Evolutionary conservation across 2,329 filamentous ascomycete species (phyloP).

Genomic region (Penicillium sp.): DNA sequence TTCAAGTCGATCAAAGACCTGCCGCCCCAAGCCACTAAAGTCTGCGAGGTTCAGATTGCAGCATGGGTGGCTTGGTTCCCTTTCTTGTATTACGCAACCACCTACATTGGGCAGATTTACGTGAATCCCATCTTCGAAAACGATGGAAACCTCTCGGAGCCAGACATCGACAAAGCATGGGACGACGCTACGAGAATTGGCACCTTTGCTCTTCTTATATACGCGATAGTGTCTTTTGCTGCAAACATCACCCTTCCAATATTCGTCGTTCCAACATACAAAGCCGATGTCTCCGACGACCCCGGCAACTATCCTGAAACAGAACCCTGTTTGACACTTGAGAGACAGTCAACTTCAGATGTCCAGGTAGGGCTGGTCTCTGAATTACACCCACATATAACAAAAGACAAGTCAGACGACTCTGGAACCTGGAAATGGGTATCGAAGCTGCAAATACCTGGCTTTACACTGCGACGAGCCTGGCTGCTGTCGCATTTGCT

Average conservation of each 20-base stretch:
- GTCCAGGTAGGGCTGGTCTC: conserved; percentile 37
- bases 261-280: conserved; percentile 81
- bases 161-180: conserved; percentile 79
- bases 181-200: conserved; percentile 85
- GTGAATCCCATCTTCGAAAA: conserved; percentile 78
- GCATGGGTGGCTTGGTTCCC: conserved; percentile 97
- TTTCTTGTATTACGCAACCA: conserved; percentile 92
- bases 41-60: conserved; percentile 82
- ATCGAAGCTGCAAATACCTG: conserved; percentile 72
- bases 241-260: conserved; percentile 85
- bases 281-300: conserved; percentile 21
- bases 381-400: conserved; percentile 35
- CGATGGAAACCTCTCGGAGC: conserved; percentile 77
- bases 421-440: conserved; percentile 48
- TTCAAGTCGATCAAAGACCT: conserved; percentile 76
- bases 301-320: conserved; percentile 23
- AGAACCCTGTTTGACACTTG: conserved; percentile 21
- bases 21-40: conserved; percentile 79
- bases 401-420: conserved; percentile 15
- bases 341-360: conserved; percentile 39
- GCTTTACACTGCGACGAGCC: conserved; percentile 82
- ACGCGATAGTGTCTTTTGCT: conserved; percentile 80
- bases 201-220: conserved; percentile 86
- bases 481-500: conserved; percentile 88
- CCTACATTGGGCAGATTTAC: conserved; percentile 92